Percentiles rank a stretch among this genome's conserved stretches.
Conservation (phyloP, 306 rosid genomes). For the Erythrophleum fordii region DNA sequence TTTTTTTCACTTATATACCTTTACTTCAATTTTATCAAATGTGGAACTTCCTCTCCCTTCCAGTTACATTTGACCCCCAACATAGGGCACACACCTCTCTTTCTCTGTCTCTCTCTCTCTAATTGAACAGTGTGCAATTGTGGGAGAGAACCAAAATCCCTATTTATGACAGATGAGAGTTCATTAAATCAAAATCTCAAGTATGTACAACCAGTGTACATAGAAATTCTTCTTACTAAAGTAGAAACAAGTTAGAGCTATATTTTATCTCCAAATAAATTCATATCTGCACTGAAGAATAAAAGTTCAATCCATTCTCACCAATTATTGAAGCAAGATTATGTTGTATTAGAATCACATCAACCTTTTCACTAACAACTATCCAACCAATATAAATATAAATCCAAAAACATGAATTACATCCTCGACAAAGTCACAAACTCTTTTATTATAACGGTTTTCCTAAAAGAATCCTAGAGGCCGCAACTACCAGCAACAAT, state of each 20-base stretch:
- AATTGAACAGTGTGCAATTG: no score
- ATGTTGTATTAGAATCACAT: background rate
- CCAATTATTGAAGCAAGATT: constrained; percentile 7
- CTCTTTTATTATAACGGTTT: constrained; percentile 33
- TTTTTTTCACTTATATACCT: no score
- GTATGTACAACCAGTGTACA: background rate
- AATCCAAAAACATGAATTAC: constrained; percentile 50
- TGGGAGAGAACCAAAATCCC: no score
- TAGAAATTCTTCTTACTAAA: background rate
- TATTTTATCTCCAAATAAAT: constrained; percentile 11
- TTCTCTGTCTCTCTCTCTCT: no score
- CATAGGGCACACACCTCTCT: no score
- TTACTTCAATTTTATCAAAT: no score
- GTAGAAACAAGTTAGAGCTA: background rate
- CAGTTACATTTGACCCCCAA: no score
- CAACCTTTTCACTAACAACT: constrained; percentile 28
- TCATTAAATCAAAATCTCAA: no score
- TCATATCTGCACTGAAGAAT: constrained; percentile 15
- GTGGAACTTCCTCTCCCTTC: no score
- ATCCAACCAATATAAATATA: constrained; percentile 37
- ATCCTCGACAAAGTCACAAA: constrained; percentile 39
- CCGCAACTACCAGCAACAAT: constrained; percentile 38
- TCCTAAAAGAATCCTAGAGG: constrained; percentile 44
- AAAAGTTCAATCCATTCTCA: constrained; percentile 1
- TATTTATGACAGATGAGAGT: no score